Evolutionary conservation across 2,329 filamentous ascomycete genomes (phyloP).

Genomic region (Didymella lethalis): DNA sequence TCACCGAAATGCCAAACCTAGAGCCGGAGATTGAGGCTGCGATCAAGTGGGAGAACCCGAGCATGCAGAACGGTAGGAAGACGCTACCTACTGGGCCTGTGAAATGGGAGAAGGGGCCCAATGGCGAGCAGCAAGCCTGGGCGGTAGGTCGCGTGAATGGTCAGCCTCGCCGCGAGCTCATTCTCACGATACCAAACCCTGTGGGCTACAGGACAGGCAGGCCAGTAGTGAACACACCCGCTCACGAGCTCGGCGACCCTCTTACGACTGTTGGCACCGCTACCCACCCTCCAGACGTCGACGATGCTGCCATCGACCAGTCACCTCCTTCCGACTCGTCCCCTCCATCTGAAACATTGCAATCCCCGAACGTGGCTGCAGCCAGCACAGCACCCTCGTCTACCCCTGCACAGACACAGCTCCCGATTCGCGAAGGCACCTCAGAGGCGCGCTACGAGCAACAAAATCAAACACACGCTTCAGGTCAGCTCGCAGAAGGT

Average conservation of each 20-base stretch:
- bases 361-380: constrained; percentile 9
- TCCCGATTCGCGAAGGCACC: constrained; percentile 52
- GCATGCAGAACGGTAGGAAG: constrained; percentile 43
- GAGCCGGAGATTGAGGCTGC: constrained; percentile 62
- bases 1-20: constrained; percentile 76
- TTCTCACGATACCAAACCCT: constrained; percentile 51
- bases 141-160: constrained; percentile 57
- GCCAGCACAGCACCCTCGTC: constrained; percentile 12
- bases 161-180: constrained; percentile 47
- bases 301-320: constrained; percentile 28
- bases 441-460: constrained; percentile 53
- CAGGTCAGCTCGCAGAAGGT: constrained; percentile 52
- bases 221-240: constrained; percentile 41
- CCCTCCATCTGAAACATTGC: constrained; percentile 26
- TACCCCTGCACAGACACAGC: constrained; percentile 23
- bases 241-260: constrained; percentile 32
- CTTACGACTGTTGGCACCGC: constrained; percentile 47
- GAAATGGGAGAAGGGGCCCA: constrained; percentile 54
- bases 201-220: constrained; percentile 38
- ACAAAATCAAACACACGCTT: constrained; percentile 55
- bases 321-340: constrained; percentile 34
- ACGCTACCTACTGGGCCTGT: constrained; percentile 59
- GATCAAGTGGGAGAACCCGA: constrained; percentile 53
- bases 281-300: constrained; percentile 46
- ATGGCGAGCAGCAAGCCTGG: constrained; percentile 55